Evolutionary conservation across 2,329 filamentous ascomycete species (phyloP).

Genomic region (Trichophyton verrucosum): DNA sequence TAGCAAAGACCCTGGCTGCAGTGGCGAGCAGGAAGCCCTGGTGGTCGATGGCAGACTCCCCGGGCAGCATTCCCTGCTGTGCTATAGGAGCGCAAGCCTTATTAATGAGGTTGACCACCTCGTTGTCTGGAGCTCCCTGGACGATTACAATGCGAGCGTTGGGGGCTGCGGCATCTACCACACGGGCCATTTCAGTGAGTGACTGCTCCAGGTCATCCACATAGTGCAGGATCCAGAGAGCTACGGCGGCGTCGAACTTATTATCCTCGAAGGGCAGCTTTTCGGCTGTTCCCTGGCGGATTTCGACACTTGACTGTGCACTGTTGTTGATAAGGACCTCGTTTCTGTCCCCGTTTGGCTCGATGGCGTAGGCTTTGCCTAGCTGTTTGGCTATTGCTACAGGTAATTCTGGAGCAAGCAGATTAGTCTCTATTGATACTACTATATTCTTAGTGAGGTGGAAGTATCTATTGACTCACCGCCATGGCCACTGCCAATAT

Average conservation of each 20-base stretch:
- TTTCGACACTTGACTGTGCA: not conserved
- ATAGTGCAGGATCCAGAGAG: conserved; percentile 3
- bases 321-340: not conserved
- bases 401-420: not conserved
- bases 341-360: not conserved
- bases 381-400: not conserved
- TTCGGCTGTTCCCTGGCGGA: not conserved
- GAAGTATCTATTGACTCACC: not conserved
- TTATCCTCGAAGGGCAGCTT: conserved; percentile 4
- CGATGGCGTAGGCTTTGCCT: not conserved
- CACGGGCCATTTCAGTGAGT: conserved; percentile 5
- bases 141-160: conserved; percentile 6
- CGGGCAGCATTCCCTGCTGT: not conserved
- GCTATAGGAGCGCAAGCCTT: conserved; percentile 4
- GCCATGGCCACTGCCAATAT: not conserved
- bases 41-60: not conserved
- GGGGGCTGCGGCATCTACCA: conserved; percentile 3
- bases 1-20: not conserved
- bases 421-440: not conserved
- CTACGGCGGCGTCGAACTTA: conserved; percentile 7
- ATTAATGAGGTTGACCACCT: conserved; percentile 1
- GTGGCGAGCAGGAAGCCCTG: conserved; percentile 1
- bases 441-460: not conserved
- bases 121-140: conserved; percentile 8
- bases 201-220: conserved; percentile 3